A percentile compares a stretch with the other conserved stretches of the same genome.
These are phyloP conservation scores for Stemphylium beticola DNA, from an alignment of 2,329 filamentous ascomycete genomes.

Conservation along the genomic window DNA sequence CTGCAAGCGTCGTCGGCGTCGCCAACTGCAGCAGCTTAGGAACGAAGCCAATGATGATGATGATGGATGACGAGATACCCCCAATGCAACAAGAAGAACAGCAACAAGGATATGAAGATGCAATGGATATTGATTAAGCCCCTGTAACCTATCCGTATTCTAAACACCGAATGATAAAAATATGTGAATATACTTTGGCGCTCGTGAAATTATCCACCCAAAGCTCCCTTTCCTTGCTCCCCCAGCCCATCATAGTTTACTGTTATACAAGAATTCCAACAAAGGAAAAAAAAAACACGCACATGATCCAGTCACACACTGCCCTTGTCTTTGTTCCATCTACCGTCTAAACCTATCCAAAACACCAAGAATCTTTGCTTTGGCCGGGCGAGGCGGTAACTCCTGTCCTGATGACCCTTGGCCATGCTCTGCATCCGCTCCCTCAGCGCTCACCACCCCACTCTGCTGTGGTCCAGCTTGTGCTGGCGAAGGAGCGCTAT, in stretches of 20 bases:
- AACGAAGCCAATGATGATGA: background rate
- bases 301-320: constrained; percentile 41
- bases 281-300: too few relatives aligned
- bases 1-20: constrained; percentile 18
- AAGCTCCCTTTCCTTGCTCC: background rate
- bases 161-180: background rate
- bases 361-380: constrained; percentile 37
- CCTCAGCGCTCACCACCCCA: constrained; percentile 31
- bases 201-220: constrained; percentile 1
- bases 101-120: constrained; percentile 59
- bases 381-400: constrained; percentile 41
- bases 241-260: background rate
- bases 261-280: too few relatives aligned
- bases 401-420: constrained; percentile 10
- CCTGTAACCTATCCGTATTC: background rate
- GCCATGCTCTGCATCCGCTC: constrained; percentile 22
- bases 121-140: constrained; percentile 68
- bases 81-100: constrained; percentile 11
- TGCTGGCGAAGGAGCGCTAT: background rate
- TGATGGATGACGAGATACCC: constrained; percentile 13
- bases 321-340: background rate
- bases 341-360: constrained; percentile 38
- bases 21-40: background rate
- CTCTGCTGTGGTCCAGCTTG: constrained; percentile 36
- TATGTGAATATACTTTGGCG: background rate